A percentile compares a stretch with the other conserved stretches of the same genome.
phyloP scores from a whole-genome alignment of 164 flowering plant genomes.

The Cinnamomum chago region DNA sequence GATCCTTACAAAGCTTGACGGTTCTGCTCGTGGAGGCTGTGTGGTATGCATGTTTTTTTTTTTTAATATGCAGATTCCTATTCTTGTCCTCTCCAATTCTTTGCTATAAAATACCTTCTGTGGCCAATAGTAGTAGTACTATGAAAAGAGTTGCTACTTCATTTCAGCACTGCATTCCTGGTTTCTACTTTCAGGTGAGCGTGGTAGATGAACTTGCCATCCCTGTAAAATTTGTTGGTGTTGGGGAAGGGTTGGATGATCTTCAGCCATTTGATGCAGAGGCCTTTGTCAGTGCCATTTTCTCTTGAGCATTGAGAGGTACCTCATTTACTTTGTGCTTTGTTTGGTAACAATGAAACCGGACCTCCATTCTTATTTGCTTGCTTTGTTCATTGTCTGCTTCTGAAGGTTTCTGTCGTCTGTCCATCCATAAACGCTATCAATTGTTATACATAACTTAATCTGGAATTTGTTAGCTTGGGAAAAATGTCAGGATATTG shows the following conservation, averaged over 20 bases:
- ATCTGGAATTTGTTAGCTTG: too few relatives aligned
- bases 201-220: constrained; percentile 97
- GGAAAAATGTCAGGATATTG: too few relatives aligned
- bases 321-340: too few relatives aligned
- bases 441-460: too few relatives aligned
- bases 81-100: not conserved
- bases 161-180: not conserved
- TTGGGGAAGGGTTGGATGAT: constrained; percentile 92
- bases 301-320: constrained; percentile 36
- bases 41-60: constrained; percentile 54
- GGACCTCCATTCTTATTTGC: not conserved
- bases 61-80: not conserved
- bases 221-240: constrained; percentile 97
- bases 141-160: not conserved
- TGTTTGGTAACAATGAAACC: not conserved
- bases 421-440: too few relatives aligned
- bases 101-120: not conserved
- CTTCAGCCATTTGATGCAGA: constrained; percentile 95
- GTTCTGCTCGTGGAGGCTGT: constrained; percentile 98
- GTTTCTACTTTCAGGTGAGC: constrained; percentile 61
- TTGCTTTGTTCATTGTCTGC: not conserved
- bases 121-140: not conserved
- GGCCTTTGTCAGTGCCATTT: constrained; percentile 82
- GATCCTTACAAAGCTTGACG: constrained; percentile 91
- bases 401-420: not conserved